Conservation (phyloP, 2,329 filamentous ascomycete genomes). For the Fusarium fracticaudum region DNA sequence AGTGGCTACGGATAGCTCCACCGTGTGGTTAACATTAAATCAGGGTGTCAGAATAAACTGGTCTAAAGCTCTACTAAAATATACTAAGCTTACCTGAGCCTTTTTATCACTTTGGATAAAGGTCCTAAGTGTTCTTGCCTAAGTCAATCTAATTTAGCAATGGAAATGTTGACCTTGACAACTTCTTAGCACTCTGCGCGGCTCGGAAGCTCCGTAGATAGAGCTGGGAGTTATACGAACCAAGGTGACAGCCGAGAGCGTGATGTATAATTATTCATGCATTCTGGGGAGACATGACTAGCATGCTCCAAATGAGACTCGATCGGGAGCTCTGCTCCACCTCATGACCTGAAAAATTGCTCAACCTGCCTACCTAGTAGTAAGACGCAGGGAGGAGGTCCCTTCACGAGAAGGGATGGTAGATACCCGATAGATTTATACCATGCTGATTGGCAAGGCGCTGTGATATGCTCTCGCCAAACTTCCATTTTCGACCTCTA, state of each 20-base stretch:
- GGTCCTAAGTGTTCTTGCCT: neutral
- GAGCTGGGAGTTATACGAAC: neutral
- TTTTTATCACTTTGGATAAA: neutral
- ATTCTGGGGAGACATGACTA: neutral
- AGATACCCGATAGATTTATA: neutral
- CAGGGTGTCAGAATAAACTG: neutral
- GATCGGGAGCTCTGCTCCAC: neutral
- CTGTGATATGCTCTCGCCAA: neutral
- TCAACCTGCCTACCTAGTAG: neutral
- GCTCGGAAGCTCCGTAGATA: neutral
- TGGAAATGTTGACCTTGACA: neutral
- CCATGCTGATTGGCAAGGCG: neutral
- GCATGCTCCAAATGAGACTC: neutral
- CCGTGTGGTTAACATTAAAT: neutral
- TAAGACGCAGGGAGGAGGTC: neutral
- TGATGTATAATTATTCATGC: neutral
- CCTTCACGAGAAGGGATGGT: neutral
- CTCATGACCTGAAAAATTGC: neutral
- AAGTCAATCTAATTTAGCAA: neutral
- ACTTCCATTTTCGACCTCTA: neutral
- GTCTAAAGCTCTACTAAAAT: neutral
- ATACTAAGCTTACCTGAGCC: neutral
- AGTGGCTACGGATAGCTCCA: constrained; percentile 2
- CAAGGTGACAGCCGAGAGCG: neutral
- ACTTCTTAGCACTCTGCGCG: neutral